Evolutionary conservation across 129 eudicot genomes (phyloP), one percentile per base, ranked within the genome.

Genomic region (carrot (Daucus carota)): DNA sequence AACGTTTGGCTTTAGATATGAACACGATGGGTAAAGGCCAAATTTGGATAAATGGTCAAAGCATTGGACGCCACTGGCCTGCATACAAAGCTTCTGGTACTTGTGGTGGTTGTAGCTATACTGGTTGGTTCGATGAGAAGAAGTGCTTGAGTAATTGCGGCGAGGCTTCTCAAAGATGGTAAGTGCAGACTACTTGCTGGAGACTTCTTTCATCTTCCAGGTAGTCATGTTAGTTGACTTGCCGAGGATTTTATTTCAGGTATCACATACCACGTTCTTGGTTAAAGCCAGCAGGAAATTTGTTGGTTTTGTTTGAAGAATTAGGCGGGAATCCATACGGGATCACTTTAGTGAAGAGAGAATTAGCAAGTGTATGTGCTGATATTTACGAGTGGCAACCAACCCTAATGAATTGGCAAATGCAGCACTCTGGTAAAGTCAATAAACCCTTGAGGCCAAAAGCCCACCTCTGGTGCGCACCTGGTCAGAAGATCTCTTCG

Each of bases 361-460:
- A 88, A 57, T 68, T 92, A 73, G 84, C 85, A 40, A 92, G 97
- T 71, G 96, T 95, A 24, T 95, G 99, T 80, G 86, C 94, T 6
- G 97, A 95, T 85, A 92, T 95, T 48, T 81, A 82, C 45, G 99
- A 95, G 75, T 95, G 97, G 99, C 99, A 95, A 46, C 99, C 99
- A 20, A 86, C 84, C 9, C 77, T 95, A 34, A 78, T 88, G 87
- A 95, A 95, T 82, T 95, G 87, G 82, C 75, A 86, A 47, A 72
- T 95, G 92, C 86, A 83, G 79, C 80, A 96, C 50, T 87, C 97
- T 0, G 96, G 99, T 68, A 86, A 86, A 82, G 97, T 84, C 31
- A 52, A 79, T 43, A 91, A 84, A 77, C 94, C 99, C 6, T 75
- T 95, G 76, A 85, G 96, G 79, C 97, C 99, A 8, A 95, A 92